phyloP scores from a whole-genome alignment of 2,329 filamentous ascomycete species.

The Myriosclerotinia duriaeana region DNA sequence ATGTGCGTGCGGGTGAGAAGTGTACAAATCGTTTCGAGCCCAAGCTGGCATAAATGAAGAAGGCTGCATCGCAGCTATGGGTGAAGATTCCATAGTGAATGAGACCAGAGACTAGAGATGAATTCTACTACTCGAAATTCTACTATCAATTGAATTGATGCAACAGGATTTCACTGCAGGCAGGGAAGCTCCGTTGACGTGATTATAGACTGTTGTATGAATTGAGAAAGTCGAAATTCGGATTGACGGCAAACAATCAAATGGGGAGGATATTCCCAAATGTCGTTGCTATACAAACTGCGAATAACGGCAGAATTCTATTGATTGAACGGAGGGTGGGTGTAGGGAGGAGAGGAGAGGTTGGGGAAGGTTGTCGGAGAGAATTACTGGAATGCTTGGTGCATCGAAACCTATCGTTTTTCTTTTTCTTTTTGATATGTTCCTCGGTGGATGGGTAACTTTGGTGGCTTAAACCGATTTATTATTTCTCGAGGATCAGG shows the following conservation, averaged over 20 bases:
- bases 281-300: conserved; percentile 22
- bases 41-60: conserved; percentile 63
- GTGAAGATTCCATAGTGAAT: conserved; percentile 81
- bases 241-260: conserved; percentile 19
- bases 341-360: too few species aligned
- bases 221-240: background rate
- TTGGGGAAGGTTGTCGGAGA: conserved; percentile 16
- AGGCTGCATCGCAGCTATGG: conserved; percentile 89
- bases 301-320: conserved; percentile 8
- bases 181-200: conserved; percentile 3
- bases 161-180: background rate
- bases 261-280: conserved; percentile 16
- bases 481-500: background rate
- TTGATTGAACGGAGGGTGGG: conserved; percentile 3
- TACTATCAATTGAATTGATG: conserved; percentile 21
- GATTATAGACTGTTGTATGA: conserved; percentile 8
- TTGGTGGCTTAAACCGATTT: conserved; percentile 6
- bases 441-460: background rate
- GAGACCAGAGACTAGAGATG: background rate
- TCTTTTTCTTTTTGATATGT: background rate
- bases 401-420: conserved; percentile 14
- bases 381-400: conserved; percentile 23
- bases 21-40: conserved; percentile 55
- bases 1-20: conserved; percentile 48
- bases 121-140: conserved; percentile 18